Percentiles rank a stretch among this genome's conserved stretches.
These are phyloP conservation scores for Boletus reticulatus DNA, from an alignment of 768 basidiomycete genomes.

Conservation along the genomic window DNA sequence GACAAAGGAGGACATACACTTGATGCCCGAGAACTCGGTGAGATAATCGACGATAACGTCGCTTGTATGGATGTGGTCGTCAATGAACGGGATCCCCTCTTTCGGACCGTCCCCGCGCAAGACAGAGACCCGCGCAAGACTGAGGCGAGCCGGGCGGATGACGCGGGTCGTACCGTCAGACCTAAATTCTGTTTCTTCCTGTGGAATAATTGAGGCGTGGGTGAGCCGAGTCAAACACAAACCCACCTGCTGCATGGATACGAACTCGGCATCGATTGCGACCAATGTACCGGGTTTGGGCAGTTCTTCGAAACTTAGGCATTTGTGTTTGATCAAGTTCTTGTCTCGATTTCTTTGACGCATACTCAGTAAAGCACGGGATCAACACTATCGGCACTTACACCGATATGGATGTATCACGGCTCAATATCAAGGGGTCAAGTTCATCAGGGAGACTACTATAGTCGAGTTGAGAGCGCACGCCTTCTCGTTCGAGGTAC, in stretches of 20 bases:
- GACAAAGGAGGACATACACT: conserved; percentile 53
- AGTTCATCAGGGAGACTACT: conserved; percentile 59
- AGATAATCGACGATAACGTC: conserved; percentile 95
- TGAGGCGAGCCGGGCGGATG: conserved; percentile 85
- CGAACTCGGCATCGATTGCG: conserved; percentile 97
- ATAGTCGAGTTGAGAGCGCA: conserved; percentile 57
- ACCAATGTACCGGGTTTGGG: conserved; percentile 85
- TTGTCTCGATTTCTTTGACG: conserved; percentile 69
- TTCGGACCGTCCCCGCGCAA: conserved; percentile 80
- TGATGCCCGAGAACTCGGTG: conserved; percentile 95
- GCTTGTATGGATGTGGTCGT: conserved; percentile 97
- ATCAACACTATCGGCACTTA: conserved; percentile 34
- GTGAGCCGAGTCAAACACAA: background rate
- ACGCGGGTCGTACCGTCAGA: conserved; percentile 95
- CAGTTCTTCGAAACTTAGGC: conserved; percentile 68
- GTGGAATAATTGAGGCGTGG: background rate
- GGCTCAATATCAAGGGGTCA: conserved; percentile 73
- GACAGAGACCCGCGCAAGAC: conserved; percentile 93
- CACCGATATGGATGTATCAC: conserved; percentile 88
- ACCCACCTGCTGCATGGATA: conserved; percentile 87
- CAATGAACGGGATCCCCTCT: conserved; percentile 90
- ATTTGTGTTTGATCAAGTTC: conserved; percentile 72
- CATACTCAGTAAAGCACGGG: background rate
- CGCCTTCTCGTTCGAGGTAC: conserved; percentile 80
- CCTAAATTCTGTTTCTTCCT: conserved; percentile 95